phyloP scores from a whole-genome alignment of 805 yeast species.

The Komagataella pseudopastoris region DNA sequence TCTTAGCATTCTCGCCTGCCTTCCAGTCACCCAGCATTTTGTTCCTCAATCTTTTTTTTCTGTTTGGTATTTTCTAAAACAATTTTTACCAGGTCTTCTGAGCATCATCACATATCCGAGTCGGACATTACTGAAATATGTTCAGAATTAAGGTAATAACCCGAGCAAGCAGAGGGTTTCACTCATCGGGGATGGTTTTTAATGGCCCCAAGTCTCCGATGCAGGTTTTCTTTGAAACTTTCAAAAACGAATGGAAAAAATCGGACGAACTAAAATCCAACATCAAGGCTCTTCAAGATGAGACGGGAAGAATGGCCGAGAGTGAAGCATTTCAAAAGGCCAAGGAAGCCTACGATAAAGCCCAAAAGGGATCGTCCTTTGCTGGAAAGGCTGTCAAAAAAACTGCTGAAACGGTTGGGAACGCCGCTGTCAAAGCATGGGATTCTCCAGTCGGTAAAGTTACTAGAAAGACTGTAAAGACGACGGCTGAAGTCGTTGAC shows the following conservation, averaged over 20 bases:
- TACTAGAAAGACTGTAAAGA: constrained; percentile 74
- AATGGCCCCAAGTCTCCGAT: constrained; percentile 54
- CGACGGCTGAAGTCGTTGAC: constrained; percentile 77
- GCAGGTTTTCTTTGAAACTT: constrained; percentile 88
- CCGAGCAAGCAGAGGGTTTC: not conserved
- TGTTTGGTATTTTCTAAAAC: not conserved
- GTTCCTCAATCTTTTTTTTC: not conserved
- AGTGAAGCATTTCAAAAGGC: constrained; percentile 90
- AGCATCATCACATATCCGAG: not conserved
- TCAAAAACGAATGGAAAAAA: constrained; percentile 82
- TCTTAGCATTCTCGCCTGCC: too few relatives aligned
- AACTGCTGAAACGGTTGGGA: constrained; percentile 91
- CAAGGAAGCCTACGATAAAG: constrained; percentile 79
- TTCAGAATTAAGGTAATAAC: not conserved
- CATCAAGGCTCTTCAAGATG: constrained; percentile 90
- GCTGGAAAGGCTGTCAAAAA: constrained; percentile 64
- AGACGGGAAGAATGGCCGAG: constrained; percentile 88
- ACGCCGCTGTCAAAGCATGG: constrained; percentile 87
- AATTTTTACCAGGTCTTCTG: not conserved
- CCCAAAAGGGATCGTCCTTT: constrained; percentile 53
- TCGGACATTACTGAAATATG: not conserved
- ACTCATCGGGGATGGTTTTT: not conserved
- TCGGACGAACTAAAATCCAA: constrained; percentile 81
- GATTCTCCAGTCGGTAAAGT: constrained; percentile 85
- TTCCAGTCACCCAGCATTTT: too few relatives aligned